Conservation (phyloP, 208 protist species). For the Jaenimonas drosophilae region DNA sequence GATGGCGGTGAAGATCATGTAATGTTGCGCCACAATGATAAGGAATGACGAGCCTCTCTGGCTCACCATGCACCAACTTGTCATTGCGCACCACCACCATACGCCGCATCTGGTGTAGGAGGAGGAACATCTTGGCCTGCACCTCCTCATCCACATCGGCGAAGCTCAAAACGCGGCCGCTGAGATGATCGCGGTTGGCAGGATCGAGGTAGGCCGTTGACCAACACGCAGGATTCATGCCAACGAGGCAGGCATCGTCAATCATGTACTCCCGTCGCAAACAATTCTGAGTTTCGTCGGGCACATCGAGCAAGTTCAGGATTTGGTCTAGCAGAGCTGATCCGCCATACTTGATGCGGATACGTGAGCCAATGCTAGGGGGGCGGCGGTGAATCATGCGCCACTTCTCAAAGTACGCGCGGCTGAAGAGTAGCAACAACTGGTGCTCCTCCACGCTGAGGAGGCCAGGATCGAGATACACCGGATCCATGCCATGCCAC, state of each 20-base stretch:
- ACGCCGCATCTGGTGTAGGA: conserved; percentile 77
- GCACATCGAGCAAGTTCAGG: conserved; percentile 40
- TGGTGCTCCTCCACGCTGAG: conserved; percentile 79
- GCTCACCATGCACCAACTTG: conserved; percentile 9
- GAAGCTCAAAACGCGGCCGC: conserved; percentile 82
- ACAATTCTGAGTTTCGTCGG: conserved; percentile 16
- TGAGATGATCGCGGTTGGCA: conserved; percentile 77
- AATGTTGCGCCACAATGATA: conserved; percentile 60
- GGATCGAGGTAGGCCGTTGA: conserved; percentile 61
- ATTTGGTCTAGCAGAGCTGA: conserved; percentile 51
- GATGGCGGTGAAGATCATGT: conserved; percentile 59
- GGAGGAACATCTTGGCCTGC: conserved; percentile 43
- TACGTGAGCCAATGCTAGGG: conserved; percentile 26
- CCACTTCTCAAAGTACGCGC: conserved; percentile 87
- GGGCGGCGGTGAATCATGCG: conserved; percentile 39
- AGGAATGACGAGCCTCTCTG: conserved; percentile 26
- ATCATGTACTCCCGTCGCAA: conserved; percentile 74
- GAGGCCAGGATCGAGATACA: conserved; percentile 73
- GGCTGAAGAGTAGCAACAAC: conserved; percentile 69
- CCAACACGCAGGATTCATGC: conserved; percentile 74
- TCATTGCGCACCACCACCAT: conserved; percentile 64
- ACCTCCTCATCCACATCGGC: conserved; percentile 32
- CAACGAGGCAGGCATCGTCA: conserved; percentile 71
- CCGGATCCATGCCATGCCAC: conserved; percentile 85
- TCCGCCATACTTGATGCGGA: conserved; percentile 60